Percentiles rank a stretch among this genome's conserved stretches.
These are phyloP conservation scores for Pterocarpus macrocarpus DNA, from an alignment of 306 rosid species.

Conservation along the genomic window DNA sequence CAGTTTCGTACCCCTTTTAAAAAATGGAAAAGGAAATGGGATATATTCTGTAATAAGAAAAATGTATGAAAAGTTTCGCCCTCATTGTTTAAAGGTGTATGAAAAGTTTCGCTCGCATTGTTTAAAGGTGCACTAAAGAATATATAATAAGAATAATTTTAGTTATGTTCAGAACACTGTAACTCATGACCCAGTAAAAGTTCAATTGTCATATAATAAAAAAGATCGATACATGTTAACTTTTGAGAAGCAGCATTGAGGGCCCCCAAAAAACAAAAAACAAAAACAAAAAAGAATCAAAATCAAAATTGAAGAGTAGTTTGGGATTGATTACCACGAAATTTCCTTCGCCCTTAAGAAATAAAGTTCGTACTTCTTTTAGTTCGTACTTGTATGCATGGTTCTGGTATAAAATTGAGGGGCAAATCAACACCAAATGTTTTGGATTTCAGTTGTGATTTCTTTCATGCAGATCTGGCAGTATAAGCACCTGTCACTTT, in stretches of 20 bases:
- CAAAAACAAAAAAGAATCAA: neutral
- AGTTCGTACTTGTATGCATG: constrained; percentile 10
- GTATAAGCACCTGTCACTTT: neutral
- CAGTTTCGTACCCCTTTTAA: too few relatives aligned
- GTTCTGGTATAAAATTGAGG: neutral
- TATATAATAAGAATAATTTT: too few relatives aligned
- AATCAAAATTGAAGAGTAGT: neutral
- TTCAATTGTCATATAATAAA: neutral
- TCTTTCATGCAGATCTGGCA: neutral
- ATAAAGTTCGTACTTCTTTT: neutral
- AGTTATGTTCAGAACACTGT: too few relatives aligned
- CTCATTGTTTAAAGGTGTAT: too few relatives aligned
- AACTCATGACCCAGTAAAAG: too few relatives aligned
- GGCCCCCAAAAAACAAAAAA: neutral
- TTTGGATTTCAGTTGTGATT: constrained; percentile 13
- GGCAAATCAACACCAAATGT: neutral
- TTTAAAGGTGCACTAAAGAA: too few relatives aligned
- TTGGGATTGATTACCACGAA: constrained; percentile 35
- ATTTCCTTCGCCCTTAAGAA: constrained; percentile 30
- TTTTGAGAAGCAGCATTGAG: neutral
- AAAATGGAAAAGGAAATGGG: too few relatives aligned
- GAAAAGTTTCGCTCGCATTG: too few relatives aligned
- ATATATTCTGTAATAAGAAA: too few relatives aligned
- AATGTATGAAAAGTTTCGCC: too few relatives aligned
- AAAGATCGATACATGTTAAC: neutral